Base-by-base conservation (phyloP, 1,139 yeast species). In the Ogataea hybrid region DNA sequence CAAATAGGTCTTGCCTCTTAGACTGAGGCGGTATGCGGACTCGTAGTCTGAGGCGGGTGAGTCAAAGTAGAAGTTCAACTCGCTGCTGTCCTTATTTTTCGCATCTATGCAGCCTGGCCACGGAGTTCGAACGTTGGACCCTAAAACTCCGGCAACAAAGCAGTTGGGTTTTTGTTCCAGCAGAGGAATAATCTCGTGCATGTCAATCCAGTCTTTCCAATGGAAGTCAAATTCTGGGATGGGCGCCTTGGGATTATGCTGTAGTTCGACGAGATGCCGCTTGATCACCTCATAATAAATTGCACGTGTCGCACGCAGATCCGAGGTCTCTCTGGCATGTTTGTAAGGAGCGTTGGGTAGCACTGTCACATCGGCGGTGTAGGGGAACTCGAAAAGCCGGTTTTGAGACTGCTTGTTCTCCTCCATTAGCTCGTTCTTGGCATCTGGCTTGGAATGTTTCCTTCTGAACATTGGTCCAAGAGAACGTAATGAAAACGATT, bases 201-300 rank as follows among this genome's bases (percentile, higher is more conserved):
- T 53, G 37, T 65, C 68, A 14, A 63, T 57, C 54, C 65, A 65
- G 46, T 64, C 69, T 37, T 51, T 54, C 69, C 69, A 65, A 37
- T 63, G 61, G 51, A 65, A 64, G 22, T 56, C 61, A 37, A 64
- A 56, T 9, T 52, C 58, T 0, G 68, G 68, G 3, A 65, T 57
- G 2, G 53, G 45, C 3, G 52, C 53, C 22, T 54, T 55, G 1
- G 59, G 52, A 20, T 49, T 50, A 5, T 53, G 39, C 6, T 52
- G 50, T n/a, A 61, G 48, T 22, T 56, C 53, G 17, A 43, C 48
- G 17, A 64, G 54, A 36, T 58, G 60, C 25, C 54, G 53, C 32
- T 58, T 53, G 28, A 64, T 50, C 0, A 56, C 53, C 41, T 62
- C 65, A n/a, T 58, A 47, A 33, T 64, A 64, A 2, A 64, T 47